phyloP scores from a whole-genome alignment of 768 basidiomycete species.

The Trametes gibbosa region DNA sequence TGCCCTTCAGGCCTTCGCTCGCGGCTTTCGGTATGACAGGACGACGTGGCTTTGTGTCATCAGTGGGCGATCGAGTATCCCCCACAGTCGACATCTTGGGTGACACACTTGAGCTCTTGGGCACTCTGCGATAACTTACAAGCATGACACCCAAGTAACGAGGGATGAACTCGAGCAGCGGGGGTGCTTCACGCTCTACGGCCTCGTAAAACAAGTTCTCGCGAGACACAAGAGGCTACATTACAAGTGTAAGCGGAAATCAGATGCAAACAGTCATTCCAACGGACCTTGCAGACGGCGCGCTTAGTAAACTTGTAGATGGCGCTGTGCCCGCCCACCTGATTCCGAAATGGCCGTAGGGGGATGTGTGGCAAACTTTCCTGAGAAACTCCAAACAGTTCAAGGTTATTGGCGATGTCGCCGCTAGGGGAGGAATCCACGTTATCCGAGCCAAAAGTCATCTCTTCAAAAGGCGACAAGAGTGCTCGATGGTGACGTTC shows the following conservation, averaged over 20 bases:
- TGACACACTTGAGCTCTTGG: slow-evolving; percentile 22
- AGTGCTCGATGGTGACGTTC: slow-evolving; percentile 24
- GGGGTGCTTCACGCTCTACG: slow-evolving; percentile 91
- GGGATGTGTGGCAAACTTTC: slow-evolving; percentile 84
- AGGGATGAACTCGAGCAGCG: slow-evolving; percentile 91
- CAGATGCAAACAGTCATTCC: not conserved
- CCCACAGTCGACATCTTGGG: slow-evolving; percentile 15
- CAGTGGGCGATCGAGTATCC: slow-evolving; percentile 17
- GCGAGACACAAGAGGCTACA: slow-evolving; percentile 88
- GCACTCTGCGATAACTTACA: slow-evolving; percentile 87
- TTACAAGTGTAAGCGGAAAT: slow-evolving; percentile 17
- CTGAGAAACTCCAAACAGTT: slow-evolving; percentile 42
- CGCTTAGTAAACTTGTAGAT: slow-evolving; percentile 98
- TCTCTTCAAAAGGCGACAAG: slow-evolving; percentile 21
- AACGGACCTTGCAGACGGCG: slow-evolving; percentile 94
- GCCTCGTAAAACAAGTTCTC: slow-evolving; percentile 99
- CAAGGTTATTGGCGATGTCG: slow-evolving; percentile 37
- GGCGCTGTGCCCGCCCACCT: slow-evolving; percentile 95
- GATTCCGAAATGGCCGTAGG: slow-evolving; percentile 91
- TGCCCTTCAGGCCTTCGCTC: slow-evolving; percentile 21
- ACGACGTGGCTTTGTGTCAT: slow-evolving; percentile 22
- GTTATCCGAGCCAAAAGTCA: slow-evolving; percentile 20
- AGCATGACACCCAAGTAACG: slow-evolving; percentile 98
- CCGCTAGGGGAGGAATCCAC: slow-evolving; percentile 25
- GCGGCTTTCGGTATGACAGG: slow-evolving; percentile 28